Conservation (phyloP, 2,329 filamentous ascomycete genomes). For the Alternaria rosae region DNA sequence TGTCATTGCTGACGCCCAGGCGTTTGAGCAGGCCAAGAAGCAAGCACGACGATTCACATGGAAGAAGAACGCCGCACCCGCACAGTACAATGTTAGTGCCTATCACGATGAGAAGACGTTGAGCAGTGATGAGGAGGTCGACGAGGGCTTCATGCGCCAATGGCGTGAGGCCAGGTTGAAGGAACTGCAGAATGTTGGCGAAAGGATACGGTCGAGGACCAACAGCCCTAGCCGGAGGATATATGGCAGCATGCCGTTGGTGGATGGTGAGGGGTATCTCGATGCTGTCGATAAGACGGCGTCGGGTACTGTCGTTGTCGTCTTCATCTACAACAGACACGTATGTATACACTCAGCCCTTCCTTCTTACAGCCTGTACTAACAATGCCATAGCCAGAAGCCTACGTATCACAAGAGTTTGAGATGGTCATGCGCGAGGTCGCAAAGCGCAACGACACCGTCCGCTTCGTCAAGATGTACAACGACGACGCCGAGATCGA, state of each 20-base stretch:
- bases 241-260: constrained; percentile 81
- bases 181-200: constrained; percentile 74
- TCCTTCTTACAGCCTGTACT: too few relatives aligned
- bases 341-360: too few relatives aligned
- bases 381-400: background rate
- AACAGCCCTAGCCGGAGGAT: constrained; percentile 78
- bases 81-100: constrained; percentile 37
- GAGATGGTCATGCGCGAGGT: constrained; percentile 67
- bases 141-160: constrained; percentile 80
- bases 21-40: constrained; percentile 71
- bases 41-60: constrained; percentile 47
- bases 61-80: constrained; percentile 29
- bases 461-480: constrained; percentile 90
- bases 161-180: constrained; percentile 84
- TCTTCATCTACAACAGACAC: constrained; percentile 69
- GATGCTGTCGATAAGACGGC: constrained; percentile 93
- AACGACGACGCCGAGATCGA: constrained; percentile 95
- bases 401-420: background rate
- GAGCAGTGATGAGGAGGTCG: constrained; percentile 65
- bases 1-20: constrained; percentile 83
- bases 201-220: constrained; percentile 65
- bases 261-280: constrained; percentile 92
- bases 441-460: constrained; percentile 72
- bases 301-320: constrained; percentile 82
- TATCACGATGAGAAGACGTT: constrained; percentile 60